Percentiles rank a stretch among this genome's conserved stretches.
These are phyloP conservation scores for Lentinus brumalis DNA, from an alignment of 768 basidiomycete genomes.

Conservation along the genomic window DNA sequence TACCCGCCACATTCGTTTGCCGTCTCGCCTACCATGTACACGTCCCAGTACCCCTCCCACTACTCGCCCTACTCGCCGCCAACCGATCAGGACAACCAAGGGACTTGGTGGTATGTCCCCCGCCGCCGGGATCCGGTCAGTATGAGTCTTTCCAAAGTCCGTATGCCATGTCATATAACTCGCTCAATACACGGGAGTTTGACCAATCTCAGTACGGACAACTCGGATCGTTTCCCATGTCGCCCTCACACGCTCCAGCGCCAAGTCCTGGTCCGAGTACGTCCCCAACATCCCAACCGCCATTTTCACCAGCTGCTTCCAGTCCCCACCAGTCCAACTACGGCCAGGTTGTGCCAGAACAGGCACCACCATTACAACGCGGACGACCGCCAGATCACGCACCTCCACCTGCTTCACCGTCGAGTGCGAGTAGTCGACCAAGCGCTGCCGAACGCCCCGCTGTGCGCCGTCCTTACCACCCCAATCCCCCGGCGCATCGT, in stretches of 20 bases:
- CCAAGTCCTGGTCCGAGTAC: conserved; percentile 13
- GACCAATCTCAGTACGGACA: conserved; percentile 17
- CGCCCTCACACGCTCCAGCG: conserved; percentile 11
- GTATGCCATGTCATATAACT: conserved; percentile 24
- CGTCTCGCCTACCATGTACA: conserved; percentile 21
- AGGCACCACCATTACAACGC: conserved; percentile 9
- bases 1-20: conserved; percentile 27
- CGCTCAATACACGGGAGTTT: conserved; percentile 20
- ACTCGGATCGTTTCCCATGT: conserved; percentile 13
- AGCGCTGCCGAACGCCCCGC: conserved; percentile 5
- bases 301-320: conserved; percentile 16
- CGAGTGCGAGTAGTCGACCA: conserved; percentile 11
- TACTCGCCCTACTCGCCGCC: conserved; percentile 42
- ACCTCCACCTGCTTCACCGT: conserved; percentile 12
- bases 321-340: background rate
- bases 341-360: conserved; percentile 1
- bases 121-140: conserved; percentile 27
- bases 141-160: conserved; percentile 24
- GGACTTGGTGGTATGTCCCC: conserved; percentile 57
- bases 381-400: conserved; percentile 18
- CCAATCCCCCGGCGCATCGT: conserved; percentile 69
- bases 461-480: conserved; percentile 62
- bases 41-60: conserved; percentile 38
- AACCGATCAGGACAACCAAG: conserved; percentile 41
- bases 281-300: conserved; percentile 7